phyloP scores from a whole-genome alignment of 441 rosid genomes.

The Brassica hybrid region DNA sequence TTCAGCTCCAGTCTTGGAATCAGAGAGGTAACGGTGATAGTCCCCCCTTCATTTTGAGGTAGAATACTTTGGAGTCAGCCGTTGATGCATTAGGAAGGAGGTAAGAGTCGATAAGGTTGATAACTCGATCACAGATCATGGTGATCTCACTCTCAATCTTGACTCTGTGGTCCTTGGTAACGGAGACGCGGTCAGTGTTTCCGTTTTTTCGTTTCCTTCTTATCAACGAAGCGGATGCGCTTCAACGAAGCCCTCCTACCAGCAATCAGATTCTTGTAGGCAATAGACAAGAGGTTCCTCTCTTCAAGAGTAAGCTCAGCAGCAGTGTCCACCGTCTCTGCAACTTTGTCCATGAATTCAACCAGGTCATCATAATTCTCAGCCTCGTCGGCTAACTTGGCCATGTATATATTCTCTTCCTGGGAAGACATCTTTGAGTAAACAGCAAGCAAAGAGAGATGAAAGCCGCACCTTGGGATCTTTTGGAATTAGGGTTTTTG shows the following conservation, averaged over 20 bases:
- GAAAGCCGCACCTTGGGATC: background rate
- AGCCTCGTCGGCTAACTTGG: background rate
- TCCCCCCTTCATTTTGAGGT: background rate
- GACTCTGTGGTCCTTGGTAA: background rate
- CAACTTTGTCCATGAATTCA: background rate
- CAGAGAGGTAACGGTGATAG: background rate
- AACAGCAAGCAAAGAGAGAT: background rate
- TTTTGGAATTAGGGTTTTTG: background rate
- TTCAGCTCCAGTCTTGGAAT: background rate
- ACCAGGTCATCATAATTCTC: background rate
- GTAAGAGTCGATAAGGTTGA: background rate
- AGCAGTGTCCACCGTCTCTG: background rate
- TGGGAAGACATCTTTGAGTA: background rate
- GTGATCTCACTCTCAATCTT: background rate
- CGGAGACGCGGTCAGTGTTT: background rate
- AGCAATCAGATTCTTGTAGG: background rate
- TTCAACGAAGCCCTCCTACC: background rate
- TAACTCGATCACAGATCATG: background rate
- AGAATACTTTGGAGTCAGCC: background rate
- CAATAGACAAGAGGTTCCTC: slow-evolving; percentile 4
- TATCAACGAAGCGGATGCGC: background rate
- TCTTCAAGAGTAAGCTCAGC: background rate
- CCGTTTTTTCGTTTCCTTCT: background rate
- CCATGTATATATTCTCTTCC: background rate
- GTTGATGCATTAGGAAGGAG: background rate